A percentile compares a stretch with the other conserved stretches of the same genome.
phyloP scores from a whole-genome alignment of 2,329 filamentous ascomycete species.

The Onygena corvina region DNA sequence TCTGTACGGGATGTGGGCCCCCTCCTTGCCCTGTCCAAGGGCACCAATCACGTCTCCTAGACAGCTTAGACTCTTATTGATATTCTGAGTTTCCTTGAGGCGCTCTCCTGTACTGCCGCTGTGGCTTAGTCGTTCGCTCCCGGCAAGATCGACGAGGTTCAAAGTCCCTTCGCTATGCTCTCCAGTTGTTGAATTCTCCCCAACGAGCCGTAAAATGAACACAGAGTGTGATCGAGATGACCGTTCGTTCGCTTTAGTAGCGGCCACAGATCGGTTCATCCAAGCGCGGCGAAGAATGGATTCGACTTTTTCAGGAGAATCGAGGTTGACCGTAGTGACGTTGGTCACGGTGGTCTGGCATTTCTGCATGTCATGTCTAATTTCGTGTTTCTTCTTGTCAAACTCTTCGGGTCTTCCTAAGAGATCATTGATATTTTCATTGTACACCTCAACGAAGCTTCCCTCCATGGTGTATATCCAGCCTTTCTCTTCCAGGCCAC shows the following conservation, averaged over 20 bases:
- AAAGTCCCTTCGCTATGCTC: conserved; percentile 85
- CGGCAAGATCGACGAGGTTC: conserved; percentile 90
- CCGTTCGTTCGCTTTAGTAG: conserved; percentile 93
- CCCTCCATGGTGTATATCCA: conserved; percentile 94
- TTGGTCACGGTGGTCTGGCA: conserved; percentile 75
- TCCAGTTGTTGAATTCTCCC: conserved; percentile 58
- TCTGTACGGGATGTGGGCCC: conserved; percentile 76
- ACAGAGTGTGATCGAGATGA: conserved; percentile 92
- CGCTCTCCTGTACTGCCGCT: conserved; percentile 76
- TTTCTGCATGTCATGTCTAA: conserved; percentile 70
- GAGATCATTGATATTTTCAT: conserved; percentile 88
- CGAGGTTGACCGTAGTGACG: conserved; percentile 61
- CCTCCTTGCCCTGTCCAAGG: conserved; percentile 67
- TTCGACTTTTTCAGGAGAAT: conserved; percentile 70
- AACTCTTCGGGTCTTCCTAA: conserved; percentile 60
- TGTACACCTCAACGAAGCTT: conserved; percentile 95
- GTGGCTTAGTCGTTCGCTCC: conserved; percentile 80
- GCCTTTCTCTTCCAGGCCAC: conserved; percentile 72
- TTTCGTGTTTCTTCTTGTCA: conserved; percentile 74
- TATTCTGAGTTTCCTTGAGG: conserved; percentile 88
- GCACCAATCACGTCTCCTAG: conserved; percentile 90
- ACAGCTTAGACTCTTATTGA: conserved; percentile 88
- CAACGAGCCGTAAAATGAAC: conserved; percentile 66
- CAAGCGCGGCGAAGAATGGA: conserved; percentile 67
- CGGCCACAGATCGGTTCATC: conserved; percentile 79